Evolutionary conservation across 345 rosid species (phyloP), one percentile per base, ranked within the genome.

Genomic region (Gossypium anomalum): DNA sequence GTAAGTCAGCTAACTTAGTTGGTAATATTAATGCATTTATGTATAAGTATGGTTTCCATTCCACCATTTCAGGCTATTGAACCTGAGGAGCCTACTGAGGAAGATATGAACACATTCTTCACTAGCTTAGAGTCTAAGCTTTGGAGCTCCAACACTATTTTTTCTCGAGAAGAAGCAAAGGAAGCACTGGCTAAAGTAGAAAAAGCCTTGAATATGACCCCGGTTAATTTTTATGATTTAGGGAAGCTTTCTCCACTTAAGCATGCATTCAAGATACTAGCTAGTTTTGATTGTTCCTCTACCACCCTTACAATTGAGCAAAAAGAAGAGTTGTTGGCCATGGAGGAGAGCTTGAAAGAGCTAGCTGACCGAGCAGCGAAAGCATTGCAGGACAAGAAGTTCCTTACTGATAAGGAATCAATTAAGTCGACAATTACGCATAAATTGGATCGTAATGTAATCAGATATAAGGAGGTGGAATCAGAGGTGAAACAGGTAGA

Each of bases 51-150:
- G 41, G 5, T 34, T 34, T 4, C 41, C 41, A 4, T 34, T 12
- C 51, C 9, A 16, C 10, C 4, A 19, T 66, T 64, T 64, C 25
- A 64, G 69, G 44, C 69, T 25, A 41, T 9, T 43, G 69, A 17
- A 43, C 52, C 55, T 67, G 70, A 27, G 16, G 71, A 47, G 7
- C 72, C 59, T 23, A 27, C 2, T 3, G 22, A 16, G 23, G 15
- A 69, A 25, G 59, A 69, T 0, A 69, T 69, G 45, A n/a, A 68
- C 23, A 17, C 72, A 49, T 69, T 69, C 72, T 69, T 69, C 0
- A 27, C 59, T 9, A 69, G 45, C 19, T 45, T 67, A 13, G 70
- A 67, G 12, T 45, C 53, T 2, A 17, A 66, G 72, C 20, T 68
- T 25, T 17, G 10, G 3, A 49, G 14, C 12, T 16, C 4, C 27